A percentile compares a stretch with the other conserved stretches of the same genome.
phyloP scores from a whole-genome alignment of 2,329 filamentous ascomycete species.

The Fusarium robinianum region DNA sequence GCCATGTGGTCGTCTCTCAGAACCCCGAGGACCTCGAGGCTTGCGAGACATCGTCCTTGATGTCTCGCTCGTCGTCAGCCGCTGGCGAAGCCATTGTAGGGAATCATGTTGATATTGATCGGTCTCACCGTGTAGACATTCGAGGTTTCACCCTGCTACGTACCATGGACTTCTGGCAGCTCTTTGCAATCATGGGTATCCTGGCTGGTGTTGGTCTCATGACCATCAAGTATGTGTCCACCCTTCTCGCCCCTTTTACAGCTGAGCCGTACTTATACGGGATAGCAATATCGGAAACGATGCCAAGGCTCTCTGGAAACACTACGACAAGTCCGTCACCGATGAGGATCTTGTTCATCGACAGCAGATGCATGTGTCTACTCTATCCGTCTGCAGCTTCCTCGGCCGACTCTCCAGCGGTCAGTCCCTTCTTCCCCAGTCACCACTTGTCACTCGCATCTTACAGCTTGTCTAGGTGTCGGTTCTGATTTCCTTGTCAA shows the following conservation, averaged over 20 bases:
- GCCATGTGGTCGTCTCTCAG: constrained; percentile 33
- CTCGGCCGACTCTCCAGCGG: constrained; percentile 77
- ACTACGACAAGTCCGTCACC: constrained; percentile 74
- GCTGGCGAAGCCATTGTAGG: constrained; percentile 56
- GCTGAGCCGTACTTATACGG: too few relatives aligned
- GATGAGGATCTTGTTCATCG: constrained; percentile 76
- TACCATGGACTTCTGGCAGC: constrained; percentile 83
- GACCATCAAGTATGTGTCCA: constrained; percentile 87
- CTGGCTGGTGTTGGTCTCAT: constrained; percentile 92
- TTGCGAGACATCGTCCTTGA: constrained; percentile 80
- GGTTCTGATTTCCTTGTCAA: constrained; percentile 91
- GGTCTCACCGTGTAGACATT: constrained; percentile 85
- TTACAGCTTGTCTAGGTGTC: constrained; percentile 60
- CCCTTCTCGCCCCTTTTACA: not conserved
- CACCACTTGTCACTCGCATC: constrained; percentile 7
- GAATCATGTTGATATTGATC: constrained; percentile 70
- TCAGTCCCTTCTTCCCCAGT: constrained; percentile 44
- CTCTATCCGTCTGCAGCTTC: constrained; percentile 89
- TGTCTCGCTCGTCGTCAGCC: constrained; percentile 65
- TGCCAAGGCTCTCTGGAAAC: constrained; percentile 83
- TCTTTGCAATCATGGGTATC: constrained; percentile 87
- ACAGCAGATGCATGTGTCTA: constrained; percentile 91
- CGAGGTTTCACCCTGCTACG: constrained; percentile 77
- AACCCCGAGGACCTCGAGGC: constrained; percentile 48
- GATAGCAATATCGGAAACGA: constrained; percentile 95